Evolutionary conservation across 2,329 filamentous ascomycete species (phyloP).

Genomic region (Pseudogymnoascus sp.): DNA sequence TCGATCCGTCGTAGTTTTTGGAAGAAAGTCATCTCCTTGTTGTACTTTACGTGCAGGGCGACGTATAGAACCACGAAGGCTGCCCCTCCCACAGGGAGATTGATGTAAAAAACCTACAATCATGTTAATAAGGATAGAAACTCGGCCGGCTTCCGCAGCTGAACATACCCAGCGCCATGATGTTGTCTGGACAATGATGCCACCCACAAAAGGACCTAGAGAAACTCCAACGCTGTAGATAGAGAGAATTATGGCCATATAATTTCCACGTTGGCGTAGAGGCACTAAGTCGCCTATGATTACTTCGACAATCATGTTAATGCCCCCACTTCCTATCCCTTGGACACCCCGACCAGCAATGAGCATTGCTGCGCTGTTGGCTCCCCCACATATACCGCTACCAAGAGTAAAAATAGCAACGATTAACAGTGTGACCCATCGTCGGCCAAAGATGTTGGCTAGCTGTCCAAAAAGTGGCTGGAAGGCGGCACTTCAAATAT

Average conservation of each 20-base stretch:
- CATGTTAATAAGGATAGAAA: not conserved
- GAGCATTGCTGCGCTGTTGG: slow-evolving; percentile 37
- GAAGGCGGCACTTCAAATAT: slow-evolving; percentile 31
- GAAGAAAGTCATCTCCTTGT: slow-evolving; percentile 23
- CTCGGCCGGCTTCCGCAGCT: not conserved
- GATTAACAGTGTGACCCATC: slow-evolving; percentile 34
- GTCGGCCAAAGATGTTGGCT: slow-evolving; percentile 46
- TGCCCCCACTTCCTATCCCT: slow-evolving; percentile 42
- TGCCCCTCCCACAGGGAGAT: slow-evolving; percentile 21
- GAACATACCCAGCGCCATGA: slow-evolving; percentile 40
- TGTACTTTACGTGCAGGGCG: slow-evolving; percentile 30
- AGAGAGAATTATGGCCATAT: slow-evolving; percentile 32
- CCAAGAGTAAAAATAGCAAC: slow-evolving; percentile 45
- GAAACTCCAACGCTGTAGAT: slow-evolving; percentile 37
- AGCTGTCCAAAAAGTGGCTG: slow-evolving; percentile 46
- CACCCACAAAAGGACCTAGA: slow-evolving; percentile 34
- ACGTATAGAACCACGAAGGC: not conserved
- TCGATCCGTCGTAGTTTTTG: slow-evolving; percentile 37
- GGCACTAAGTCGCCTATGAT: slow-evolving; percentile 45
- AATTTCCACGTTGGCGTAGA: slow-evolving; percentile 39
- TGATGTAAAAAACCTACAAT: slow-evolving; percentile 13
- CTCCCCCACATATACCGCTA: slow-evolving; percentile 44
- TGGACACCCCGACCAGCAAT: slow-evolving; percentile 50
- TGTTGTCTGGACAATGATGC: slow-evolving; percentile 34
- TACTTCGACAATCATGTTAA: slow-evolving; percentile 39